phyloP scores from a whole-genome alignment of 78 protist genomes.

The Speleostelium caveatum region DNA sequence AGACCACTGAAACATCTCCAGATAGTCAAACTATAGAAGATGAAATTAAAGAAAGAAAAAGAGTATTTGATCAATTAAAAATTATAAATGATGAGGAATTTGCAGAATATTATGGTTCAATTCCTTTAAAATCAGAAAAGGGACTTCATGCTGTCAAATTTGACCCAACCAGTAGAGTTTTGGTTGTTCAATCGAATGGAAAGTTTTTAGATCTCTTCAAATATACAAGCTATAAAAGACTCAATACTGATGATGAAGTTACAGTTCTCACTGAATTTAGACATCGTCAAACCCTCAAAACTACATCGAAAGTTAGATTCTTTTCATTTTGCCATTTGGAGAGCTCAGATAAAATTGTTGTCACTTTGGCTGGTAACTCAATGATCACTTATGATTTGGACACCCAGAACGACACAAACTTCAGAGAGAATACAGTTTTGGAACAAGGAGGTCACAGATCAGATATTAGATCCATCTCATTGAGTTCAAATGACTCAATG shows the following conservation, averaged over 20 bases:
- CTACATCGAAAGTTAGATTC: constrained; percentile 57
- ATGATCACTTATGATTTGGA: constrained; percentile 61
- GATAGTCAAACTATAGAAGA: not conserved
- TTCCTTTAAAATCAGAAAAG: constrained; percentile 45
- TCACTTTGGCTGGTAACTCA: constrained; percentile 67
- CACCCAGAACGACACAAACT: not conserved
- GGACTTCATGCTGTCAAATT: constrained; percentile 14
- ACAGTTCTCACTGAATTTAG: constrained; percentile 31
- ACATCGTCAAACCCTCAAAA: constrained; percentile 55
- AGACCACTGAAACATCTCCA: not conserved
- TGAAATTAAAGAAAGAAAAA: not conserved
- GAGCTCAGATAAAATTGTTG: constrained; percentile 19
- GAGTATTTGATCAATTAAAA: not conserved
- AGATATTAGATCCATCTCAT: constrained; percentile 85
- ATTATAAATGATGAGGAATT: constrained; percentile 3
- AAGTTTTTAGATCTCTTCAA: constrained; percentile 48
- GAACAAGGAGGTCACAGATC: constrained; percentile 87
- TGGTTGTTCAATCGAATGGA: constrained; percentile 29
- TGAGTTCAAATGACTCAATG: constrained; percentile 75
- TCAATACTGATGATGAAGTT: constrained; percentile 7
- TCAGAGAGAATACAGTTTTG: constrained; percentile 4
- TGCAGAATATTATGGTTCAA: constrained; percentile 63
- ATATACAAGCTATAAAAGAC: constrained; percentile 7
- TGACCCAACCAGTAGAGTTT: constrained; percentile 51
- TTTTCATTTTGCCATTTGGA: constrained; percentile 23